Evolutionary conservation across 441 rosid genomes (phyloP).

Genomic region (Melianthus villosus): DNA sequence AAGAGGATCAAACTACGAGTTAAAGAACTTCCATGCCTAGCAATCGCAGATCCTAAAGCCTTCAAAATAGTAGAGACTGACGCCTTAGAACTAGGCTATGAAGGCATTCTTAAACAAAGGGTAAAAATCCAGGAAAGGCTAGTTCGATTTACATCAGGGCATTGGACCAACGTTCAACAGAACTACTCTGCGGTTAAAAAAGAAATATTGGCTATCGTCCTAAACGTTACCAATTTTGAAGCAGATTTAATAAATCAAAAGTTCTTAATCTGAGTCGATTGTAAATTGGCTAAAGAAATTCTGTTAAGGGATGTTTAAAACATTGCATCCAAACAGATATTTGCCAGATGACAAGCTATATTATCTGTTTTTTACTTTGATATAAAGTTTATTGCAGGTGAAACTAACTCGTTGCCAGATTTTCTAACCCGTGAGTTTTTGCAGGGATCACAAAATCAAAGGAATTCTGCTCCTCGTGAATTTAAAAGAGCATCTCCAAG

Average conservation of each 20-base stretch:
- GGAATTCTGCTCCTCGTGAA: no score
- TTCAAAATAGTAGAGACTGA: no score
- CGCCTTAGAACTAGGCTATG: neutral
- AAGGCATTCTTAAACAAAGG: neutral
- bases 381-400: neutral
- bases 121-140: neutral
- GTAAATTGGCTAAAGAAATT: neutral
- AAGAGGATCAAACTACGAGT: neutral
- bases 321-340: neutral
- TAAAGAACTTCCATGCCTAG: neutral
- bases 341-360: slow-evolving; percentile 3
- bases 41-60: neutral
- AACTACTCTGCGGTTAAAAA: slow-evolving; percentile 1
- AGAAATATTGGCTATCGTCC: neutral
- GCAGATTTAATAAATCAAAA: neutral
- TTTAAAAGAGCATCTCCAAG: no score
- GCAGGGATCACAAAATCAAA: no score
- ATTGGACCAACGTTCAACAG: neutral
- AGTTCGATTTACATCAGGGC: neutral
- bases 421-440: neutral
- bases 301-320: neutral
- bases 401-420: neutral
- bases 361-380: neutral
- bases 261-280: neutral
- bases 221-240: neutral